Conservation (phyloP, 2,329 filamentous ascomycete genomes). For the Emericellopsis cladophorae region DNA sequence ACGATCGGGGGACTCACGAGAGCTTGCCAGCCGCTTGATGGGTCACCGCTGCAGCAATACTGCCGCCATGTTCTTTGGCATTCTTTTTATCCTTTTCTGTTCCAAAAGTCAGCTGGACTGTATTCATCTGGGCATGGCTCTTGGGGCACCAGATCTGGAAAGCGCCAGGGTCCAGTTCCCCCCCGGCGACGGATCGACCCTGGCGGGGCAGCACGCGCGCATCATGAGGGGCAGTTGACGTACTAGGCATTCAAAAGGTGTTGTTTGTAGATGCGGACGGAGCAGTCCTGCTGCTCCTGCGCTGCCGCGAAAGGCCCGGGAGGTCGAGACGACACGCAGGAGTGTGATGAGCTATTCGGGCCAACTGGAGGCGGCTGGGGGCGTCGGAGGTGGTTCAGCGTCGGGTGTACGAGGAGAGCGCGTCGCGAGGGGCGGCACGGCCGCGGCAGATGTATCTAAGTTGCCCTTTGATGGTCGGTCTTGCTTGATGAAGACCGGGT, state of each 20-base stretch:
- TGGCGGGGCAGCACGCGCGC: not conserved
- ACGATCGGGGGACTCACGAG: conserved; percentile 24
- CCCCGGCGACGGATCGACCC: no score
- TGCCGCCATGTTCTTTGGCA: conserved; percentile 35
- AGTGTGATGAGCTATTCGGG: no score
- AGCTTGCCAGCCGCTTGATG: conserved; percentile 39
- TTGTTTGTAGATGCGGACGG: conserved; percentile 11
- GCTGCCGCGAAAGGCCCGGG: conserved; percentile 2
- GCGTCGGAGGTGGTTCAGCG: no score
- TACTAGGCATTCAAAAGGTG: conserved; percentile 24
- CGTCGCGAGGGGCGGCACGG: no score
- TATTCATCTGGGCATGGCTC: conserved; percentile 8
- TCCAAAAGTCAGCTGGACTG: conserved; percentile 10
- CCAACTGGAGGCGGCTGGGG: no score
- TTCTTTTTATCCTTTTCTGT: conserved; percentile 40
- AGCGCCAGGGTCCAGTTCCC: no score
- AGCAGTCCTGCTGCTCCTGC: conserved; percentile 15
- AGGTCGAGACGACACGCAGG: no score
- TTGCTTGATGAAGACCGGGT: no score
- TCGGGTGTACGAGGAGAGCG: no score
- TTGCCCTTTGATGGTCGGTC: no score
- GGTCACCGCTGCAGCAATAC: conserved; percentile 39
- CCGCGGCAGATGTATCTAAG: no score
- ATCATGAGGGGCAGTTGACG: conserved; percentile 4
- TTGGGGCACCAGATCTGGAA: no score